Base-by-base conservation (phyloP, 2,329 filamentous ascomycete species). In the Colletotrichum euphorbiae region DNA sequence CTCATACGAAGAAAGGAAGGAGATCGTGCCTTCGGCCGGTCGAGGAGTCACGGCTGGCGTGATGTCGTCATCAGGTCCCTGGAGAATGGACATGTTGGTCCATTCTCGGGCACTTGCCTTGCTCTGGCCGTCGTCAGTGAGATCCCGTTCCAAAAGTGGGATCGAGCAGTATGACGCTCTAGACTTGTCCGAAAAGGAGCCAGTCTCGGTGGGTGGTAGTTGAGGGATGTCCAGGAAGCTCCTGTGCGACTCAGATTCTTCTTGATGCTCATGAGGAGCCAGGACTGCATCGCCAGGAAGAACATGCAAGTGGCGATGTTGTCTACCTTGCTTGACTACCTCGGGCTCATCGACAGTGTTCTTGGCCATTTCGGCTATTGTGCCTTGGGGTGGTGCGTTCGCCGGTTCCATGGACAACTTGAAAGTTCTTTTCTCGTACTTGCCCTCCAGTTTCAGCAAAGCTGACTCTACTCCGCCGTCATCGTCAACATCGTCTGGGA, bases 401-500 rank as follows among this genome's bases (percentile, higher is more conserved):
- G 71, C 63, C 9, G 78, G 77, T 48, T 82, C 80, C 70, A 82
- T 81, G 13, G 79, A 83, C 12, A 82, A 75, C 59, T 78, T 80
- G 31, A 77, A 76, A 0, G 77, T 70, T 72, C 78, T 87, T 72
- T 85, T 89, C 75, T 91, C 86, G 73, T 91, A 96, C 72, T 89
- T 95, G 9, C 96, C 96, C 80, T 99, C 96, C 0, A 99, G 85
- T 75, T 98, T 99, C 73, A 94, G 80, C 57, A 99, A 79, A 0
- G 96, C 93, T n/a, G 94, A 94, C 75, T 98, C 96, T 28, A 98
- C 90, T 12, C 95, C 95, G 6, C 93, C 93, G 75, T 97, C 93
- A 51, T 91, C 90, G 69, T 90, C 87, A 15, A 82, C 77, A 42
- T 97, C 93, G 75, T 98, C 94, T 0, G 95, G 93, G 28, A 98